Evolutionary conservation across 2,329 filamentous ascomycete species (phyloP).

Genomic region (Sarocladium kiliense): DNA sequence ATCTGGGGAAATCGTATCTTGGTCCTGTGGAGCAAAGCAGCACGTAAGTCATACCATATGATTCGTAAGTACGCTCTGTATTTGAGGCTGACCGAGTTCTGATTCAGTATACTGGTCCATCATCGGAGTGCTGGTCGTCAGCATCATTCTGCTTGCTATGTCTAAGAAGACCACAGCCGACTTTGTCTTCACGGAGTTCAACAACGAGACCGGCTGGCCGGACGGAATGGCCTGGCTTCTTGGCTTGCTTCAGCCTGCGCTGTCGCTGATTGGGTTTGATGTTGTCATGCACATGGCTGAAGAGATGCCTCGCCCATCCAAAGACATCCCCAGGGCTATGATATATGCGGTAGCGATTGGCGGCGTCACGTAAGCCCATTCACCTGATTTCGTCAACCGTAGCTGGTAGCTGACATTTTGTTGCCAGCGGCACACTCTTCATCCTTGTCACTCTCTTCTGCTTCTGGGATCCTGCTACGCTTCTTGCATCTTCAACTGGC

Average conservation of each 20-base stretch:
- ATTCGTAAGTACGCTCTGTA: neutral
- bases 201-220: constrained; percentile 40
- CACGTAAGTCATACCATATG: constrained; percentile 20
- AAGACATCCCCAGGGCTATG: constrained; percentile 37
- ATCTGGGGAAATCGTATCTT: constrained; percentile 36
- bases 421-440: neutral
- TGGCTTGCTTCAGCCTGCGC: constrained; percentile 35
- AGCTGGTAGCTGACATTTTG: neutral
- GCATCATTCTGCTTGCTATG: constrained; percentile 36
- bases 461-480: constrained; percentile 28
- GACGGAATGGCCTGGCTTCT: constrained; percentile 43
- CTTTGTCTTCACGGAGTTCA: constrained; percentile 38
- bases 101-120: constrained; percentile 35
- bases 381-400: no score
- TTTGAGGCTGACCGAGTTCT: neutral
- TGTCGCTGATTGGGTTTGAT: constrained; percentile 36
- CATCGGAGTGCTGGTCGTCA: constrained; percentile 35
- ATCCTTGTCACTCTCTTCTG: constrained; percentile 33
- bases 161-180: constrained; percentile 26
- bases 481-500: constrained; percentile 31
- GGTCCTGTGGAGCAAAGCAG: constrained; percentile 35
- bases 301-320: constrained; percentile 36
- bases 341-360: constrained; percentile 37
- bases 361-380: constrained; percentile 32
- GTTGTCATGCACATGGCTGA: constrained; percentile 40